phyloP scores from a whole-genome alignment of 176 grass and related monocot genomes.

The Phoenix roebelenii region DNA sequence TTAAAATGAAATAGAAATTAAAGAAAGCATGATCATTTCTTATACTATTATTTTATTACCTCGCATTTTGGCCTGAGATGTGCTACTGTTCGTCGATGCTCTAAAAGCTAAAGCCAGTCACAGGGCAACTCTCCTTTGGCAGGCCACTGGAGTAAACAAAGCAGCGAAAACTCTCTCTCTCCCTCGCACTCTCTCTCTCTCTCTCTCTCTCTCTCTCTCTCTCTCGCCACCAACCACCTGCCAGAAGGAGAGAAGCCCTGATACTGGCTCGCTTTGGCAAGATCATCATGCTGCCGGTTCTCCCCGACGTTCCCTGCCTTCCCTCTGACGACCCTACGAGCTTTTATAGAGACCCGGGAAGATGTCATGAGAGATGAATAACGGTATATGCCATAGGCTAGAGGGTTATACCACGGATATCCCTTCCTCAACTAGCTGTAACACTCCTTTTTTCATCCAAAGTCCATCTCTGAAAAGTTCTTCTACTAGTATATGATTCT shows the following conservation, averaged over 20 bases:
- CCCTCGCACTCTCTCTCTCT: not conserved
- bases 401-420: slow-evolving; percentile 63
- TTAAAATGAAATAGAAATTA: too few relatives aligned
- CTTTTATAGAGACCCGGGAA: slow-evolving; percentile 21
- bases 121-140: slow-evolving; percentile 76
- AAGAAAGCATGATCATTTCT: too few relatives aligned
- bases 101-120: slow-evolving; percentile 32
- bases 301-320: not conserved
- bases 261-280: slow-evolving; percentile 31
- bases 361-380: slow-evolving; percentile 7
- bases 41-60: too few relatives aligned
- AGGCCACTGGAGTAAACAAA: not conserved
- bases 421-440: slow-evolving; percentile 12
- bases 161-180: not conserved
- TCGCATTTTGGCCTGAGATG: too few relatives aligned
- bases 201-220: slow-evolving; percentile 2
- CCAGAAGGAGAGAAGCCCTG: slow-evolving; percentile 46
- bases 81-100: too few relatives aligned
- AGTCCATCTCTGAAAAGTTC: not conserved
- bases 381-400: slow-evolving; percentile 17
- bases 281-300: not conserved
- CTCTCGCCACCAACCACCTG: slow-evolving; percentile 11
- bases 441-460: slow-evolving; percentile 19
- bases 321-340: not conserved
- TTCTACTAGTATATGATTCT: slow-evolving; percentile 4